Percentiles rank a stretch among this genome's conserved stretches.
phyloP scores from a whole-genome alignment of 495 filamentous ascomycete species.

The Aspergillus kassunensis region DNA sequence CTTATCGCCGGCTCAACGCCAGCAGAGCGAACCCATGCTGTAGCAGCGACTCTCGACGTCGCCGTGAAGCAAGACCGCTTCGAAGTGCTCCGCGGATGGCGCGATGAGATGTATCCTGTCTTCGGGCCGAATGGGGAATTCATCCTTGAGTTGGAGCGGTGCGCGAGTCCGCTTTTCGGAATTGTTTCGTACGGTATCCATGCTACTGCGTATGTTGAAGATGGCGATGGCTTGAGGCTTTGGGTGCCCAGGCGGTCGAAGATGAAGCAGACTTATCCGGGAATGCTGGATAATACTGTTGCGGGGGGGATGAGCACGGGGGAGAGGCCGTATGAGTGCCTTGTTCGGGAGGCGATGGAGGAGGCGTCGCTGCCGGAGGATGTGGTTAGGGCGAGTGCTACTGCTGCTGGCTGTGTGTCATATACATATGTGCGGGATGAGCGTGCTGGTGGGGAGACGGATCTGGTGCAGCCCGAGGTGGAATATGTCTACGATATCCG shows the following conservation, averaged over 20 bases:
- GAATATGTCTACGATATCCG: constrained; percentile 91
- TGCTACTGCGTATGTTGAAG: constrained; percentile 71
- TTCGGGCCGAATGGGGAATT: constrained; percentile 62
- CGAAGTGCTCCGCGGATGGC: constrained; percentile 74
- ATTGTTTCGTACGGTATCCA: constrained; percentile 87
- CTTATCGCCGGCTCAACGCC: constrained; percentile 43
- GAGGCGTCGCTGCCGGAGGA: constrained; percentile 79
- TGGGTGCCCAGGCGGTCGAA: constrained; percentile 78
- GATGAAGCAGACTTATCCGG: constrained; percentile 77
- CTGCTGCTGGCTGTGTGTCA: constrained; percentile 65
- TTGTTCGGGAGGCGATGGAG: constrained; percentile 82
- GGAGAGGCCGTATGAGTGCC: constrained; percentile 70
- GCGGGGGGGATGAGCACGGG: constrained; percentile 83
- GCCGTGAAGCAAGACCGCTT: constrained; percentile 65
- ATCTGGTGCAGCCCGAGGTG: constrained; percentile 86
- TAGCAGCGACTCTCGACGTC: constrained; percentile 55
- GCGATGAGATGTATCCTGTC: constrained; percentile 82
- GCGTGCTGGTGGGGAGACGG: constrained; percentile 77
- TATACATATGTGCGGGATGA: constrained; percentile 80
- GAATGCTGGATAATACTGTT: constrained; percentile 91
- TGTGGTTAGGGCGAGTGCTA: constrained; percentile 57
- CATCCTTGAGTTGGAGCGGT: constrained; percentile 74
- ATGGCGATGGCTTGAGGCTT: constrained; percentile 62
- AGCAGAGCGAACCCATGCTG: constrained; percentile 53
- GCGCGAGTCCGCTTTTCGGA: constrained; percentile 76